These are phyloP conservation scores for Penicillium cosmopolitanum DNA, from an alignment of 495 filamentous ascomycete genomes.

Conservation along the genomic window DNA sequence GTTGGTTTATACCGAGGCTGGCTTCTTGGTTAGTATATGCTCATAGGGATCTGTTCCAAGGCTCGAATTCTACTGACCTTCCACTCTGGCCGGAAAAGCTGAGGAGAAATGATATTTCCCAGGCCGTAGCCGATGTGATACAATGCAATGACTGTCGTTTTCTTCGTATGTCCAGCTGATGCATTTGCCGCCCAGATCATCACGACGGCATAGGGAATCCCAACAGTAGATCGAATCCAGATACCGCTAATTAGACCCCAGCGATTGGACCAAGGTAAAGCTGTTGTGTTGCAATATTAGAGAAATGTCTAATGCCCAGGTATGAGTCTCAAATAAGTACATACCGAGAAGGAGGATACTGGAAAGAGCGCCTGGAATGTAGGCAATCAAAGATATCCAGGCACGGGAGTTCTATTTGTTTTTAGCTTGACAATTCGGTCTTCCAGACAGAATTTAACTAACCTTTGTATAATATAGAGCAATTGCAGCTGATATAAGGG, in stretches of 20 bases:
- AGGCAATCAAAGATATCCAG: slow-evolving; percentile 40
- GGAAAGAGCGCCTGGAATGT: slow-evolving; percentile 34
- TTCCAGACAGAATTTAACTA: not conserved
- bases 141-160: slow-evolving; percentile 37
- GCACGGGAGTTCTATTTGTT: slow-evolving; percentile 36
- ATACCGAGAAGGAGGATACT: slow-evolving; percentile 36
- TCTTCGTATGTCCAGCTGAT: slow-evolving; percentile 46
- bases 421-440: not conserved
- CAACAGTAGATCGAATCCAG: slow-evolving; percentile 41
- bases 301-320: not conserved
- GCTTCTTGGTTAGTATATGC: not conserved
- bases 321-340: not conserved
- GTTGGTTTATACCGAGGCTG: slow-evolving; percentile 42
- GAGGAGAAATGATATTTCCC: slow-evolving; percentile 40
- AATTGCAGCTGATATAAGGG: slow-evolving; percentile 31
- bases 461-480: slow-evolving; percentile 36
- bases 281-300: slow-evolving; percentile 2
- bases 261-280: slow-evolving; percentile 40
- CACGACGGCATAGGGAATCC: slow-evolving; percentile 44
- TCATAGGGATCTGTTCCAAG: not conserved
- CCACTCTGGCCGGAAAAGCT: slow-evolving; percentile 38
- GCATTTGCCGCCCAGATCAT: slow-evolving; percentile 43
- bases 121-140: slow-evolving; percentile 45
- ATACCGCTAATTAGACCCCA: slow-evolving; percentile 44
- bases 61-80: slow-evolving; percentile 18